Conservation (phyloP, 768 basidiomycete species). For the Heimioporus sp. region DNA sequence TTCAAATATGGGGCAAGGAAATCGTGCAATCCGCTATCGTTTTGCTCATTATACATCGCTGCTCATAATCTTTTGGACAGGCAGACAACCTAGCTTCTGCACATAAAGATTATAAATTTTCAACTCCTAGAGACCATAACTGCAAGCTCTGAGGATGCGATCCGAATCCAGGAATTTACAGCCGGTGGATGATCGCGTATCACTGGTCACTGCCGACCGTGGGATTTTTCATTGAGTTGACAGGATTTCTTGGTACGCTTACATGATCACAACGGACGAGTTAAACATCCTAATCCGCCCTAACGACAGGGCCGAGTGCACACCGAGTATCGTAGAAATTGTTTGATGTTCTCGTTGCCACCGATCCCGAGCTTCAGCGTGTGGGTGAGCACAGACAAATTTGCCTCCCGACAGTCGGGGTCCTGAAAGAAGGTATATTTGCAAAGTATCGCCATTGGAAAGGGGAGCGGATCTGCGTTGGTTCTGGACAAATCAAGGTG, state of each 20-base stretch:
- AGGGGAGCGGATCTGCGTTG: neutral
- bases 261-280: neutral
- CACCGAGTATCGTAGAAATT: neutral
- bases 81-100: conserved; percentile 3
- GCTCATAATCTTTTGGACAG: conserved; percentile 1
- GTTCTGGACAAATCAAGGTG: conserved; percentile 14
- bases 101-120: conserved; percentile 2
- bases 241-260: conserved; percentile 10
- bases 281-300: neutral
- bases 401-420: conserved; percentile 18
- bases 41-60: no score
- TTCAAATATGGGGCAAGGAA: neutral
- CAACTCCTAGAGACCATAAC: conserved; percentile 5
- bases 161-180: conserved; percentile 12
- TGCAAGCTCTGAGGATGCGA: neutral
- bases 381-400: neutral
- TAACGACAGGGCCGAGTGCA: conserved; percentile 8
- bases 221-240: conserved; percentile 18
- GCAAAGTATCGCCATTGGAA: conserved; percentile 16
- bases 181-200: conserved; percentile 10
- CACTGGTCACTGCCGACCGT: neutral
- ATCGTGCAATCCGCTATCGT: neutral
- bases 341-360: conserved; percentile 7
- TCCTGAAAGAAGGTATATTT: conserved; percentile 19
- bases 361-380: neutral